Base-by-base conservation (phyloP, 306 rosid species). In the Cercis canadensis region DNA sequence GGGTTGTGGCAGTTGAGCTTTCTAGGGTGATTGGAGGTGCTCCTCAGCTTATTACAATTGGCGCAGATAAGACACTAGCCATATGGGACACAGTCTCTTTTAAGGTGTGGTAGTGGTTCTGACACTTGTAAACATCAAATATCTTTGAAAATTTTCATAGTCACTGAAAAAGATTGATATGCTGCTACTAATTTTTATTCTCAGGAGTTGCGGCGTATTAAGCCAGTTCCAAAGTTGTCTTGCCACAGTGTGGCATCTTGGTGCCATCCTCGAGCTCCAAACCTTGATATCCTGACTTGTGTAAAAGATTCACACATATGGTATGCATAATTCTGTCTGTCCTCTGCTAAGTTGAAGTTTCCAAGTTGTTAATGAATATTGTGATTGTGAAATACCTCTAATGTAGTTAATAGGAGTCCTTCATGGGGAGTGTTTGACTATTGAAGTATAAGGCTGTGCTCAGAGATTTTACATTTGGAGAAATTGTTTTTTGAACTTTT, bases 201-300 rank as follows among this genome's bases (percentile, higher is more conserved):
- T 24, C 89, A 95, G 99, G 99, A 95, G 63, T 75, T 95, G 77
- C 90, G 99, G 46, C 97, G 99, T 65, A 83, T 95, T 63, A 95
- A 95, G 78, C 99, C 99, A 54, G 99, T 95, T 77, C 90, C 97
- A 34, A 95, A 77, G 82, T 58, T 95, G 78, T 96, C 96, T 75
- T 95, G 99, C 87, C 99, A 95, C 65, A 95, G 99, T 73, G 96
- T 95, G 70, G 97, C 96, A 62, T 91, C 99, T 65, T 95, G 99
- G 99, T 86, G 97, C 70, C 99, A 95, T 65, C 99, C 99, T 68
- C 91, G 99, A 78, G 97, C 96, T 50, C 99, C 99, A 69, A 95
- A 89, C 84, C 99, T 95, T 69, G 97, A 95, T 85, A 95, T 95
- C 74, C 74, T 95, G 75, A 95, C 99, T 41, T 95, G 99, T 41